A percentile compares a stretch with the other conserved stretches of the same genome.
These are phyloP conservation scores for Stylosanthes scabra DNA, from an alignment of 331 rosid species.

Conservation along the genomic window DNA sequence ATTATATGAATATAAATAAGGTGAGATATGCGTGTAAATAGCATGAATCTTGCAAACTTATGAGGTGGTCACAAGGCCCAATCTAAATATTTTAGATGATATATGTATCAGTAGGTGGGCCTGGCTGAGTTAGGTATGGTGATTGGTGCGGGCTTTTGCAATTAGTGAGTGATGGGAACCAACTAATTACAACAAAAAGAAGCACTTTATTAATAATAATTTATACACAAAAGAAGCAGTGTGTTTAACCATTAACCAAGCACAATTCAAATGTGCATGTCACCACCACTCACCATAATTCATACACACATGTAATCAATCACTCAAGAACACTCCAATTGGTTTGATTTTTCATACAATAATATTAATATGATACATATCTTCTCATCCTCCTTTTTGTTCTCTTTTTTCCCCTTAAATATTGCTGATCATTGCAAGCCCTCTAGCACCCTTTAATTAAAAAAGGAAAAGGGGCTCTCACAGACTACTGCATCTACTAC, in stretches of 20 bases:
- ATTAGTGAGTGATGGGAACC: conserved; percentile 36
- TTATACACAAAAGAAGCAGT: conserved; percentile 41
- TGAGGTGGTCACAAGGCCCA: conserved; percentile 27
- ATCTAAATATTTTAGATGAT: conserved; percentile 33
- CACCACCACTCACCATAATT: conserved; percentile 34
- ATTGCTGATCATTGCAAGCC: conserved; percentile 35
- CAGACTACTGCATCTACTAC: conserved; percentile 39
- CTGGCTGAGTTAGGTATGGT: conserved; percentile 26
- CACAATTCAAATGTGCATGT: conserved; percentile 35
- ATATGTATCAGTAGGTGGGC: conserved; percentile 18
- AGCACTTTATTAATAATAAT: conserved; percentile 36
- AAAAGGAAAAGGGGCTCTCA: conserved; percentile 48
- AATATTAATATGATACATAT: conserved; percentile 29
- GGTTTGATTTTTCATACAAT: conserved; percentile 34
- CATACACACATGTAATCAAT: conserved; percentile 43
- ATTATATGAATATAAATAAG: background rate
- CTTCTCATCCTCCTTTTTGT: conserved; percentile 29
- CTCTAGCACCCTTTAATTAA: conserved; percentile 39
- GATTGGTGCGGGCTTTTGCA: conserved; percentile 4
- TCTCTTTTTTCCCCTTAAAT: background rate
- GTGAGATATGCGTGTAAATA: background rate
- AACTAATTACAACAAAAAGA: conserved; percentile 33
- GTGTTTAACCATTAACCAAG: background rate
- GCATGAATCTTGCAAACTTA: no score
- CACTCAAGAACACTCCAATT: conserved; percentile 49